A percentile compares a stretch with the other conserved stretches of the same genome.
Conservation (phyloP, 805 yeast species). For the Cyberlindnera sargentensis region DNA sequence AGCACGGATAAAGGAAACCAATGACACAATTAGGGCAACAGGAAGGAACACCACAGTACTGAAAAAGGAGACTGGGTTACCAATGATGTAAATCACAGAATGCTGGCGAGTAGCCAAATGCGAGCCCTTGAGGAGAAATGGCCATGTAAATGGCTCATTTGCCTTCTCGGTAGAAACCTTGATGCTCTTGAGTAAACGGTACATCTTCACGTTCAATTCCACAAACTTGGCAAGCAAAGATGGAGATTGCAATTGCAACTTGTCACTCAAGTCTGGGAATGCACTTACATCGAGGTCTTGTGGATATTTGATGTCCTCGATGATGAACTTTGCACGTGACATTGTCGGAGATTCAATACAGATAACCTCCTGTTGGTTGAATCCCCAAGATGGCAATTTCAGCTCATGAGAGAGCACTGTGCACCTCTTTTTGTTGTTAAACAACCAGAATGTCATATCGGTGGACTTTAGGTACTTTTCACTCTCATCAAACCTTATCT, state of each 20-base stretch:
- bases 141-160: constrained; percentile 56
- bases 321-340: constrained; percentile 63
- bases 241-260: constrained; percentile 1
- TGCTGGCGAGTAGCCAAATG: constrained; percentile 43
- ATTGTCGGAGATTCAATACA: constrained; percentile 71
- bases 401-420: constrained; percentile 64
- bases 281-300: constrained; percentile 17
- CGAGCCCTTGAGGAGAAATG: constrained; percentile 50
- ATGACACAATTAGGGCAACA: constrained; percentile 13
- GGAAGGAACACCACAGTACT: constrained; percentile 31
- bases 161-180: constrained; percentile 22
- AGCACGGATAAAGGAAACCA: constrained; percentile 23
- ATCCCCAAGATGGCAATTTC: constrained; percentile 80
- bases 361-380: constrained; percentile 78
- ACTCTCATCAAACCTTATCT: constrained; percentile 39
- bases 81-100: constrained; percentile 48
- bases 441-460: constrained; percentile 62
- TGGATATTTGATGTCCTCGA: constrained; percentile 49
- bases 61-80: constrained; percentile 57
- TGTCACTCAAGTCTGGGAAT: constrained; percentile 7
- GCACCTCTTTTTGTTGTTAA: constrained; percentile 64
- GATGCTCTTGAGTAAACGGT: constrained; percentile 12
- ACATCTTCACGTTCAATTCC: constrained; percentile 16
- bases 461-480: constrained; percentile 29
- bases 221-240: constrained; percentile 15